Percentiles rank a stretch among this genome's conserved stretches.
These are phyloP conservation scores for Scytalidium sp. DNA, from an alignment of 2,329 filamentous ascomycete genomes.

Conservation along the genomic window DNA sequence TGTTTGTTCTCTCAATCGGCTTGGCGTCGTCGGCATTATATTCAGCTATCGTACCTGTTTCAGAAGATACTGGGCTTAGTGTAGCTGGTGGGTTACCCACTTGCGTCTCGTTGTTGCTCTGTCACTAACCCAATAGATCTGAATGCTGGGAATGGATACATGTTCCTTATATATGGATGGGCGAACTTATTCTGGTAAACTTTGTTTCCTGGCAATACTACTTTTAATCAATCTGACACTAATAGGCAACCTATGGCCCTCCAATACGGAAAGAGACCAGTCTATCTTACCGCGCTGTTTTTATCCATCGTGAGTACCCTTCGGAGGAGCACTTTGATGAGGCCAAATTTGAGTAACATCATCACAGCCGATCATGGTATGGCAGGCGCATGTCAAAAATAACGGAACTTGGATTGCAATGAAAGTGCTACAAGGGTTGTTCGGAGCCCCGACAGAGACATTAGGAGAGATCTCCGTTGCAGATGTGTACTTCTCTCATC, in stretches of 20 bases:
- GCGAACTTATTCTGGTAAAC: conserved; percentile 44
- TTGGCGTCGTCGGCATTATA: conserved; percentile 45
- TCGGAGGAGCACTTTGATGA: background rate
- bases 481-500: conserved; percentile 39
- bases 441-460: conserved; percentile 20
- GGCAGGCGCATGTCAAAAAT: background rate
- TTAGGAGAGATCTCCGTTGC: conserved; percentile 28
- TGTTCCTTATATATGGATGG: conserved; percentile 50
- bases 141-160: conserved; percentile 46
- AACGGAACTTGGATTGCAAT: conserved; percentile 18
- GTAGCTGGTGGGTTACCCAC: conserved; percentile 20
- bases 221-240: background rate
- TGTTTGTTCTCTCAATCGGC: conserved; percentile 44
- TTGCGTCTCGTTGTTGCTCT: too few relatives aligned
- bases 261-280: conserved; percentile 45
- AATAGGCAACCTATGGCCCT: conserved; percentile 42
- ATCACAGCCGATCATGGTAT: background rate
- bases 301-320: conserved; percentile 9
- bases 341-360: background rate
- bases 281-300: conserved; percentile 39
- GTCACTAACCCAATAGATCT: conserved; percentile 26
- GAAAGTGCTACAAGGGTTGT: conserved; percentile 22
- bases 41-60: conserved; percentile 44
- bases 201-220: background rate
- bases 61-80: conserved; percentile 39